Base-by-base conservation (phyloP, 305 asterid species). In the Striga hermonthica region DNA sequence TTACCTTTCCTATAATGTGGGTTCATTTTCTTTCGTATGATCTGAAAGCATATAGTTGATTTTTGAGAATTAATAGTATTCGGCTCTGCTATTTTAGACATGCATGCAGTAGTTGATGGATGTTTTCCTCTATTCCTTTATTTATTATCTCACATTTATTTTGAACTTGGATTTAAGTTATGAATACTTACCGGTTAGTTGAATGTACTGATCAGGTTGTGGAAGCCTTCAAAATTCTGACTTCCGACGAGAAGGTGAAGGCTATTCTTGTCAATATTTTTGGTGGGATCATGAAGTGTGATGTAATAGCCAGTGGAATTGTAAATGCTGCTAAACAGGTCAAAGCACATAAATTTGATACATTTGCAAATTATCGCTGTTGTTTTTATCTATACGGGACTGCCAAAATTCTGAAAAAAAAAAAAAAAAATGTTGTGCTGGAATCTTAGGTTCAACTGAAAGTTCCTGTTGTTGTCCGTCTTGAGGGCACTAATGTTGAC, bases 211-310 rank as follows among this genome's bases (percentile, higher is more conserved):
- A 69, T 68, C 82, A 89, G 98, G 98, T 91, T 64, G 97, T 91
- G 79, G 96, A 85, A 83, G 99, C 97, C 68, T 91, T 94, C 66
- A 94, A 91, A 78, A 94, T 94, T 72, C 79, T 94, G 81, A 91
- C 99, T 15, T 83, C 99, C 44, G 99, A 94, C 74, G 95, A 94
- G 57, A 94, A 91, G 79, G 99, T 91, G 74, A 94, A 91, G 81
- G 99, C 94, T 54, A 94, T 94, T 73, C 82, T 94, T 65, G 99
- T 94, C 73, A 91, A 94, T 84, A 91, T 94, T 68, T 94, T 94
- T 74, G 99, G 99, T 69, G 99, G 99, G 76, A 94, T 94, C 47
- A 94, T 94, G 99, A 91, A 94, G 82, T 94, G 99, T 41, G 98
- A 94, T 73, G 94, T 94, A 12, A 94, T 94, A 63, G 98, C 99